Evolutionary conservation across 345 rosid species (phyloP).

Genomic region (Boechera retrofracta): DNA sequence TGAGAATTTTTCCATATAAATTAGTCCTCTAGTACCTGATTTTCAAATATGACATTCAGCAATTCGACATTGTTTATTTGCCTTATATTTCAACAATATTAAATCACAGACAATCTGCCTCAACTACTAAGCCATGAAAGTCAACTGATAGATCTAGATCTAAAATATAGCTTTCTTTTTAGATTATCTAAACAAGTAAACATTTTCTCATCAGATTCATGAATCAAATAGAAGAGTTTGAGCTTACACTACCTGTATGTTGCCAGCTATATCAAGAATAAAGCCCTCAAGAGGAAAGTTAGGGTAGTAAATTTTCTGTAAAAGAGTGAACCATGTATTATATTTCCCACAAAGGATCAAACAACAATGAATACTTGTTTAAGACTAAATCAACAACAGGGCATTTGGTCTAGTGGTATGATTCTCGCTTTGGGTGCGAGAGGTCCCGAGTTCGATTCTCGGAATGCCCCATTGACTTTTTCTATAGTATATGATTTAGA

Average conservation of each 20-base stretch:
- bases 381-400: constrained; percentile 16
- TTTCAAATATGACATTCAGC: background rate
- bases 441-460: constrained; percentile 74
- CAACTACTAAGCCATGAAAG: constrained; percentile 8
- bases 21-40: constrained; percentile 8
- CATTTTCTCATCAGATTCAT: constrained; percentile 5
- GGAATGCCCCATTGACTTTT: constrained; percentile 52
- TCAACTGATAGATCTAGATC: constrained; percentile 28
- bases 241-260: background rate
- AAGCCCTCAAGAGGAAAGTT: constrained; percentile 7
- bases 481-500: background rate
- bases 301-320: background rate
- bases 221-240: constrained; percentile 18
- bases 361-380: constrained; percentile 17
- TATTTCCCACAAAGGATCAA: constrained; percentile 4
- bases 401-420: constrained; percentile 64
- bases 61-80: background rate
- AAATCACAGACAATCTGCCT: constrained; percentile 1
- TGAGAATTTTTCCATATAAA: background rate
- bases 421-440: constrained; percentile 87
- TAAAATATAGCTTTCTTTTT: background rate
- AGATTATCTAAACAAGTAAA: background rate
- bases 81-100: constrained; percentile 1
- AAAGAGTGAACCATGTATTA: background rate
- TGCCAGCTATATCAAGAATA: constrained; percentile 6